These are phyloP conservation scores for Nitzschia inconspicua DNA, from an alignment of 108 stramenopile genomes.

Conservation along the genomic window DNA sequence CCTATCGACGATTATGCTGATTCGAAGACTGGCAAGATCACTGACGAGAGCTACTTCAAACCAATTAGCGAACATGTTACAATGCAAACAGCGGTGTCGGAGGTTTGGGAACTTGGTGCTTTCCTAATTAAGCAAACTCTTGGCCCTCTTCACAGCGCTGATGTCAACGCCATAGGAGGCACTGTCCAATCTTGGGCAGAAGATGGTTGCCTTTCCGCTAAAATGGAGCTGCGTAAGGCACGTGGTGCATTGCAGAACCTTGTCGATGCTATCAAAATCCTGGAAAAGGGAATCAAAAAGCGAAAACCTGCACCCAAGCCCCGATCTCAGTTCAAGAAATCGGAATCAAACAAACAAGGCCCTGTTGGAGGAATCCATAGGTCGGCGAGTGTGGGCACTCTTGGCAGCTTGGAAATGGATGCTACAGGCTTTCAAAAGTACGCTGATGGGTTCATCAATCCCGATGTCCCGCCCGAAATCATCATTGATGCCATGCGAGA, in stretches of 20 bases:
- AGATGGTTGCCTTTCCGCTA: slow-evolving; percentile 50
- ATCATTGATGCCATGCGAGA: slow-evolving; percentile 90
- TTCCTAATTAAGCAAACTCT: slow-evolving; percentile 75
- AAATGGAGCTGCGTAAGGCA: slow-evolving; percentile 62
- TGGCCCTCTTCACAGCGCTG: slow-evolving; percentile 80
- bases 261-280: slow-evolving; percentile 56
- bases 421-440: slow-evolving; percentile 15
- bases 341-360: background rate
- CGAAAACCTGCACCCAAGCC: slow-evolving; percentile 65
- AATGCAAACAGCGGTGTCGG: slow-evolving; percentile 91
- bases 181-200: slow-evolving; percentile 80
- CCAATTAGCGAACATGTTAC: slow-evolving; percentile 82
- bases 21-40: slow-evolving; percentile 39
- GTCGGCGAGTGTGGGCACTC: slow-evolving; percentile 65
- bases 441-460: background rate
- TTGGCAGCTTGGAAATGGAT: slow-evolving; percentile 39
- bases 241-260: slow-evolving; percentile 55
- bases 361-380: slow-evolving; percentile 44
- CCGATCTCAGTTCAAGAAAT: slow-evolving; percentile 28
- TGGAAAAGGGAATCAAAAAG: slow-evolving; percentile 72
- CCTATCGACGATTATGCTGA: slow-evolving; percentile 61
- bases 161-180: slow-evolving; percentile 64
- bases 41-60: slow-evolving; percentile 78
- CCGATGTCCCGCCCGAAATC: slow-evolving; percentile 3
- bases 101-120: slow-evolving; percentile 93